Conservation (phyloP, 176 grass and related monocot genomes). For the Guadua angustifolia region DNA sequence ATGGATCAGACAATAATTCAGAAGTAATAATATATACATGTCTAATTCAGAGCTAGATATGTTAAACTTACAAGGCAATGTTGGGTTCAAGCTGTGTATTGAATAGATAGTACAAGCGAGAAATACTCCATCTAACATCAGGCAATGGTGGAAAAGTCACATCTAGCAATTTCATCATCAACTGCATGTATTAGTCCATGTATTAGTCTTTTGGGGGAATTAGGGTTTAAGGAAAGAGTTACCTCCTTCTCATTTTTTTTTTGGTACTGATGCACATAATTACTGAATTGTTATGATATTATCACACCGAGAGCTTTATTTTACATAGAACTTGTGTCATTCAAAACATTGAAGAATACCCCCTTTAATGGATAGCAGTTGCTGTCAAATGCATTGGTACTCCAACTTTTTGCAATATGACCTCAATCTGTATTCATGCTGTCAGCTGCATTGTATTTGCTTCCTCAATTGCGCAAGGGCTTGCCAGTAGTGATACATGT, state of each 20-base stretch:
- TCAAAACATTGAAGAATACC: background rate
- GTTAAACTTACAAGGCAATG: constrained; percentile 86
- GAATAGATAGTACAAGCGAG: constrained; percentile 90
- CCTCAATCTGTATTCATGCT: too few species aligned
- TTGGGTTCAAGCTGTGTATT: constrained; percentile 93
- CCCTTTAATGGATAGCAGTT: background rate
- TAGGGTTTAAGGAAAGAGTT: background rate
- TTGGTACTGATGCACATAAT: background rate
- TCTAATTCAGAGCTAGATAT: constrained; percentile 47
- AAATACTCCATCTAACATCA: constrained; percentile 85
- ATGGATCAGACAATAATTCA: too few species aligned
- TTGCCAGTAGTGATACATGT: too few species aligned
- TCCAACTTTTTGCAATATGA: too few species aligned
- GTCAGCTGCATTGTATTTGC: too few species aligned
- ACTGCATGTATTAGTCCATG: too few species aligned
- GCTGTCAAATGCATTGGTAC: background rate
- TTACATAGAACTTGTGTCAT: background rate
- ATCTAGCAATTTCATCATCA: too few species aligned
- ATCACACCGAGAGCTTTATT: background rate
- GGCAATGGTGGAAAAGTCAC: constrained; percentile 68
- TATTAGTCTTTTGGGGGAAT: background rate
- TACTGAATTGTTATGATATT: background rate
- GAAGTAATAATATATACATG: too few species aligned
- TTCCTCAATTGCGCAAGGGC: too few species aligned
- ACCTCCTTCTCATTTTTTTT: background rate